Percentiles rank a stretch among this genome's conserved stretches.
These are phyloP conservation scores for Candida sp. DNA, from an alignment of 1,139 yeast genomes.

Conservation along the genomic window DNA sequence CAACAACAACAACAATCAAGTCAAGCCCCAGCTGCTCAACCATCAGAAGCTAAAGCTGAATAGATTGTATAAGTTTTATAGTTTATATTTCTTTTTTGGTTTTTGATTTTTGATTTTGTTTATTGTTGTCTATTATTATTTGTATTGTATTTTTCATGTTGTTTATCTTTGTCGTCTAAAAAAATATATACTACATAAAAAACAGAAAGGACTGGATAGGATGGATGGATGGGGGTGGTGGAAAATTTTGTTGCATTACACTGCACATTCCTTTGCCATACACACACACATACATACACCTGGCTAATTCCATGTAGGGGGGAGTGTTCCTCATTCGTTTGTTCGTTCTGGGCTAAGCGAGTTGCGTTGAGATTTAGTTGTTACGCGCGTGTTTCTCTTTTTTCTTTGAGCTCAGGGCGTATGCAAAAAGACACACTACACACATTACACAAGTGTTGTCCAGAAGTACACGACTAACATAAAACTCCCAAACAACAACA, in stretches of 20 bases:
- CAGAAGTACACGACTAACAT: not conserved
- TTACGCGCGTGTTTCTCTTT: conserved; percentile 1
- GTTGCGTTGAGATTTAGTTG: conserved; percentile 1
- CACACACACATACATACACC: not conserved
- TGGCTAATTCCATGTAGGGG: no score
- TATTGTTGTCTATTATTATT: conserved; percentile 6
- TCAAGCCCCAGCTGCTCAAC: conserved; percentile 18
- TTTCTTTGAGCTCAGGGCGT: no score
- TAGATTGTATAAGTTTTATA: conserved; percentile 20
- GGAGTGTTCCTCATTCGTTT: not conserved
- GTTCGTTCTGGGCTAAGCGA: no score
- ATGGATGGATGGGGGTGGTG: no score
- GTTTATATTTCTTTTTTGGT: conserved; percentile 18
- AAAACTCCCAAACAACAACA: not conserved
- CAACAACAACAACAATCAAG: conserved; percentile 27
- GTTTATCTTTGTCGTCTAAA: conserved; percentile 2
- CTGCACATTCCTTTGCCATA: not conserved
- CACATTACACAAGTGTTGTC: no score
- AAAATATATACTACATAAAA: not conserved
- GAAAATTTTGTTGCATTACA: no score
- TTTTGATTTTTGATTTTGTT: conserved; percentile 5
- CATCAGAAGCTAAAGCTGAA: conserved; percentile 41
- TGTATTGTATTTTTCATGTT: conserved; percentile 5
- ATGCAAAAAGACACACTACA: not conserved
- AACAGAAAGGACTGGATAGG: no score